Percentiles rank a stretch among this genome's conserved stretches.
These are phyloP conservation scores for Trichosanthes cucumerina DNA, from an alignment of 306 rosid species.

Conservation along the genomic window DNA sequence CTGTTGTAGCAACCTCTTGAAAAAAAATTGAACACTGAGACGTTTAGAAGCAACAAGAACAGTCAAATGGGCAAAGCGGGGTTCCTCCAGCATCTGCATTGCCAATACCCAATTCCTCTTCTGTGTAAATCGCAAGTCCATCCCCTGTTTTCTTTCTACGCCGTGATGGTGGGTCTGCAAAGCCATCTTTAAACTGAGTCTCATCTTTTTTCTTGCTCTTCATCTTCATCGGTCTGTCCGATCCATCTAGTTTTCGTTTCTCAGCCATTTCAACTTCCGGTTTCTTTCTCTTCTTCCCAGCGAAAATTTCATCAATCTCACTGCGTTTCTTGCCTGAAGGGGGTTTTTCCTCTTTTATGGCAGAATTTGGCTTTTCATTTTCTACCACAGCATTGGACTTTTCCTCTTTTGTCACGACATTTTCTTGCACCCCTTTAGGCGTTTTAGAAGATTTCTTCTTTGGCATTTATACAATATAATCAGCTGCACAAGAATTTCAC, in stretches of 20 bases:
- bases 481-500: neutral
- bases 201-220: conserved; percentile 31
- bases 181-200: conserved; percentile 15
- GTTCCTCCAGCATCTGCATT: conserved; percentile 62
- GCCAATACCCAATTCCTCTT: conserved; percentile 54
- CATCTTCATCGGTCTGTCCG: conserved; percentile 15
- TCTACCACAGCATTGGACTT: conserved; percentile 15
- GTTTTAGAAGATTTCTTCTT: conserved; percentile 13
- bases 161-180: conserved; percentile 23
- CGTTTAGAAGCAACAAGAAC: conserved; percentile 69
- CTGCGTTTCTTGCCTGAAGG: conserved; percentile 14
- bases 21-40: neutral
- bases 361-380: conserved; percentile 19
- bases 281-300: conserved; percentile 53
- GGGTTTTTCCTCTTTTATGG: conserved; percentile 26
- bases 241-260: conserved; percentile 16
- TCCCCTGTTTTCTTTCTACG: conserved; percentile 44
- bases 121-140: conserved; percentile 48
- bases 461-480: neutral
- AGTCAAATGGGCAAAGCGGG: conserved; percentile 76
- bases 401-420: conserved; percentile 20
- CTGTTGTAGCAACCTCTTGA: neutral
- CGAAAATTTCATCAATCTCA: conserved; percentile 73
- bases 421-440: conserved; percentile 16
- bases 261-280: conserved; percentile 5